phyloP scores from a whole-genome alignment of 495 filamentous ascomycete species.

The Gamarada debralockiae region DNA sequence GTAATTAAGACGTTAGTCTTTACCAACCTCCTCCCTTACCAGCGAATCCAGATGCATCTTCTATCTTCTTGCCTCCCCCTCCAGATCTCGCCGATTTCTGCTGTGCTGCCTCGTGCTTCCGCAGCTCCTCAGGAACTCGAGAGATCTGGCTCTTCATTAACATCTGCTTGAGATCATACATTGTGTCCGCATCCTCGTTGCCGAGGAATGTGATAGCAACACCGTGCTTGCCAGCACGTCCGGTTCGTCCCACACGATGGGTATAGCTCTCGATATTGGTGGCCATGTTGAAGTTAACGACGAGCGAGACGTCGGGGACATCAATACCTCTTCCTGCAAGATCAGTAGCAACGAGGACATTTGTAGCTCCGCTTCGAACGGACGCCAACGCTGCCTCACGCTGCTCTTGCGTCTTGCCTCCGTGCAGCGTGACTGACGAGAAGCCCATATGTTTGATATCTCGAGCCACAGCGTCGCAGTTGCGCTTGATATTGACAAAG shows the following conservation, averaged over 20 bases:
- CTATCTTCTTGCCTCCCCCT: constrained; percentile 54
- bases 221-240: constrained; percentile 97
- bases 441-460: constrained; percentile 96
- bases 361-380: constrained; percentile 70
- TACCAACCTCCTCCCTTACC: no score
- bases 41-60: no score
- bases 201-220: constrained; percentile 95
- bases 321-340: constrained; percentile 98
- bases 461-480: constrained; percentile 91
- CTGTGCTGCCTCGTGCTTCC: constrained; percentile 93
- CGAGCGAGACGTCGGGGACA: constrained; percentile 88
- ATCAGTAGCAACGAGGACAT: constrained; percentile 96
- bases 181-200: constrained; percentile 84
- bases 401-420: constrained; percentile 95
- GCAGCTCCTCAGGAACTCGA: constrained; percentile 87
- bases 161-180: constrained; percentile 98
- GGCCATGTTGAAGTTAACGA: constrained; percentile 99
- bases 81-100: constrained; percentile 61
- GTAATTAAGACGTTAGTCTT: no score
- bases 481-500: constrained; percentile 99
- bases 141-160: constrained; percentile 87
- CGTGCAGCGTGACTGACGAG: constrained; percentile 87
- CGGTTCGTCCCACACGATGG: constrained; percentile 95
- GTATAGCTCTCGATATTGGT: constrained; percentile 92
- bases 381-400: constrained; percentile 91